Conservation (phyloP, 2,329 filamentous ascomycete species). For the Rutstroemia sp. region DNA sequence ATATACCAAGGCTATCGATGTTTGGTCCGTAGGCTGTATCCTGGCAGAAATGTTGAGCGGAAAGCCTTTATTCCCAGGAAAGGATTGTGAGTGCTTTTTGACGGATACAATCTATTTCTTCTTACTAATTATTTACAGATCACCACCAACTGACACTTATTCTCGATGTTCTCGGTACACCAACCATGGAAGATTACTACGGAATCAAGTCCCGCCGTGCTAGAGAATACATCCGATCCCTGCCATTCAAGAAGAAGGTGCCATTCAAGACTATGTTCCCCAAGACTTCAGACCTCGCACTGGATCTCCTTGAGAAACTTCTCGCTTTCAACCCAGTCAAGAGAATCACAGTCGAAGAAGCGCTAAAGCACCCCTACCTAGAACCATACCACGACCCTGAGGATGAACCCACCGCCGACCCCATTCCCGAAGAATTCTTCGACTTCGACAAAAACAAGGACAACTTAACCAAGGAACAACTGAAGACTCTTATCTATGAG, state of each 20-base stretch:
- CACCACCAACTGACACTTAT: conserved; percentile 98
- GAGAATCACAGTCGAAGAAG: conserved; percentile 96
- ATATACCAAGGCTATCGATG: conserved; percentile 98
- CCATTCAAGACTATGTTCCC: conserved; percentile 96
- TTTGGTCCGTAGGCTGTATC: conserved; percentile 98
- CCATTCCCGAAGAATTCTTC: conserved; percentile 98
- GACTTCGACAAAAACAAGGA: conserved; percentile 99
- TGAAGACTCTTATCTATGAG: conserved; percentile 95
- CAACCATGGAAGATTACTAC: conserved; percentile 99
- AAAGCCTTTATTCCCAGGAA: conserved; percentile 95
- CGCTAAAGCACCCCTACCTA: conserved; percentile 93
- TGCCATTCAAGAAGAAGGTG: conserved; percentile 99
- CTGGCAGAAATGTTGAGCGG: conserved; percentile 98
- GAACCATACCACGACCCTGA: conserved; percentile 99
- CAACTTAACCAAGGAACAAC: conserved; percentile 92
- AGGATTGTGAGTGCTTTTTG: conserved; percentile 68
- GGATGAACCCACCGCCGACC: conserved; percentile 92
- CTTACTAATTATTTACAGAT: conserved; percentile 44
- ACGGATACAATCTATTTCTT: neutral
- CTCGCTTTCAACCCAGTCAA: conserved; percentile 98
- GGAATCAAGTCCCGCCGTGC: conserved; percentile 98
- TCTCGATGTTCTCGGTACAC: conserved; percentile 91
- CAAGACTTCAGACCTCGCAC: conserved; percentile 94
- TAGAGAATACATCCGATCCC: conserved; percentile 93
- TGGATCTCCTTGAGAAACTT: conserved; percentile 91